These are phyloP conservation scores for Pseudocercospora macadamiae DNA, from an alignment of 2,329 filamentous ascomycete species.

Conservation along the genomic window DNA sequence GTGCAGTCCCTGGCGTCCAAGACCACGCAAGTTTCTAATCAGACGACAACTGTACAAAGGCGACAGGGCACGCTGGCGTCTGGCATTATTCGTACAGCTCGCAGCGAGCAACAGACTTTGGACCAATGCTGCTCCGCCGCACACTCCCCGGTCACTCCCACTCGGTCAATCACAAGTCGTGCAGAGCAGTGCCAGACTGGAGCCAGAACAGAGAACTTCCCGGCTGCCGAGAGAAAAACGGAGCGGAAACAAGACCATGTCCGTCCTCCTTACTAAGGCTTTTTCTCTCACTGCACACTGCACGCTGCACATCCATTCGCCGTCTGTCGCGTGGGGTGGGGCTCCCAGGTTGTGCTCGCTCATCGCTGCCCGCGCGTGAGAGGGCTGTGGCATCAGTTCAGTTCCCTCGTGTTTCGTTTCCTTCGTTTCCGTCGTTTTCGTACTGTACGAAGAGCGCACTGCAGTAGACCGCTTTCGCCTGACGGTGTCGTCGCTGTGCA, in stretches of 20 bases:
- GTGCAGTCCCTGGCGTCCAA: not conserved
- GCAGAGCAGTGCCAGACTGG: not conserved
- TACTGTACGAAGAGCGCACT: not conserved
- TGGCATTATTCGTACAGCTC: slow-evolving; percentile 9
- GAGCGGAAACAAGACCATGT: not conserved
- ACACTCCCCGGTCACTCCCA: no score
- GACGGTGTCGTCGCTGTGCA: no score
- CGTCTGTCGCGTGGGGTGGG: no score
- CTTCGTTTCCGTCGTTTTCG: not conserved
- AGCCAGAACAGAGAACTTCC: no score
- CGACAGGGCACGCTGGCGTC: not conserved
- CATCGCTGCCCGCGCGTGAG: no score
- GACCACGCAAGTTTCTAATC: slow-evolving; percentile 4
- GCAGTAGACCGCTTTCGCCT: not conserved
- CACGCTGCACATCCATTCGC: not conserved
- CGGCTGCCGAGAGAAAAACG: not conserved
- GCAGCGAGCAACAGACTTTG: not conserved
- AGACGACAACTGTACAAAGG: not conserved
- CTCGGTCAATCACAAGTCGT: no score
- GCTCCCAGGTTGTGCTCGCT: not conserved
- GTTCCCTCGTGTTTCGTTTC: not conserved
- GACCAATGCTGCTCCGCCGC: not conserved
- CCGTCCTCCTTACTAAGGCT: not conserved
- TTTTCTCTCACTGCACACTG: not conserved
- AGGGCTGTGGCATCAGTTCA: not conserved